Base-by-base conservation (phyloP, 176 grass and related monocot species). In the Eragrostis nindensis region DNA sequence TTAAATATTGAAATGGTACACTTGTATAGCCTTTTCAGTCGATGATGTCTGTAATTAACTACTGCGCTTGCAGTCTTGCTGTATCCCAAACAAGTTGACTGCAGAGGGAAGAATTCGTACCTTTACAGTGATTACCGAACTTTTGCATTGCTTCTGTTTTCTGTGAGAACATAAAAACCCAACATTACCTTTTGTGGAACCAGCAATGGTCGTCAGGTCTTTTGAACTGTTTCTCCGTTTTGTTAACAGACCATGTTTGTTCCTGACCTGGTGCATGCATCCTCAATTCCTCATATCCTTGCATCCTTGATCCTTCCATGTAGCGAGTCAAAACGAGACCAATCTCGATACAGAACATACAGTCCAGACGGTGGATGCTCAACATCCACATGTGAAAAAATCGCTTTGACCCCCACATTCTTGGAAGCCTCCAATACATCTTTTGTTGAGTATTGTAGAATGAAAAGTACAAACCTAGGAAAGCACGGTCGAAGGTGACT, bases 11-110 rank as follows among this genome's bases (percentile, higher is more conserved):
- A 77, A 49, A 78, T 55, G 36, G 36, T 57, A 22, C 19, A 4
- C 11, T 16, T 39, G 41, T 78, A 26, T 66, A 66, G 46, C 45
- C 21, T 45, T 36, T 86, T 14, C 1, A 18, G 21, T 21, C 0
- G 57, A 27, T 8, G n/a, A 21, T 42, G 5, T 42, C 0, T 69
- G 72, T 57, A 75, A 24, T 46, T 83, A 44, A 81, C 15, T 80
- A 36, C 18, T 13, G 16, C 39, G 22, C 25, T 26, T 27, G 57
- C 25, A 14, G 12, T 62, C 12, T 14, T 27, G 57, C 57, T 27
- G 57, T 6, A 36, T 50, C 42, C 50, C 19, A 77, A 38, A 68
- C 9, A 11, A 21, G 11, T 52, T 39, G n/a, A 54, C 26, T 12
- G 39, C 24, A 46, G 15, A 59, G 25, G 66, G 19, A 18, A 8